Percentiles rank a stretch among this genome's conserved stretches.
Conservation (phyloP, 2,329 filamentous ascomycete genomes). For the Botrytis galanthina region DNA sequence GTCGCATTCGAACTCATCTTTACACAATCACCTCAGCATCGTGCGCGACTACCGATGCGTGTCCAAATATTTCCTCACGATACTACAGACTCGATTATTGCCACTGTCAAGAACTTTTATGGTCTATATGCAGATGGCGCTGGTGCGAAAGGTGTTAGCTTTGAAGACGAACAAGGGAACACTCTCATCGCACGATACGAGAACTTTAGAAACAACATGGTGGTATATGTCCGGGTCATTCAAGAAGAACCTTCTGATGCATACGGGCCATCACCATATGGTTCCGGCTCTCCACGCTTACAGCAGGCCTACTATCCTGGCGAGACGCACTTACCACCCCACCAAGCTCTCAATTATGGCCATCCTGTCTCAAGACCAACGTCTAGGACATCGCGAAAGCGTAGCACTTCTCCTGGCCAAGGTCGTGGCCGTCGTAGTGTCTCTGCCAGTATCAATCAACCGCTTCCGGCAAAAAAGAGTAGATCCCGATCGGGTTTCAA, state of each 20-base stretch:
- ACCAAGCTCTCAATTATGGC: conserved; percentile 54
- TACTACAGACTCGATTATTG: conserved; percentile 95
- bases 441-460: conserved; percentile 59
- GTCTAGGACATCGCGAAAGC: conserved; percentile 69
- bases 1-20: conserved; percentile 78
- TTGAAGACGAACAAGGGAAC: conserved; percentile 85
- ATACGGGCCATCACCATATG: conserved; percentile 53
- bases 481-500: conserved; percentile 66
- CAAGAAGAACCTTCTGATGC: conserved; percentile 50
- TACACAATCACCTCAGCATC: conserved; percentile 63
- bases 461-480: conserved; percentile 56
- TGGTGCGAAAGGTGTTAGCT: conserved; percentile 80
- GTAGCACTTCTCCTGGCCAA: conserved; percentile 73
- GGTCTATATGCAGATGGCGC: conserved; percentile 78
- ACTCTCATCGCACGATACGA: conserved; percentile 94
- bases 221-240: conserved; percentile 87
- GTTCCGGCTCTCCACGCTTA: conserved; percentile 51
- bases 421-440: conserved; percentile 72
- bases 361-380: conserved; percentile 64
- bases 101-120: conserved; percentile 98
- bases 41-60: conserved; percentile 76
- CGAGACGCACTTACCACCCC: conserved; percentile 60
- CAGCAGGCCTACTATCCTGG: conserved; percentile 56
- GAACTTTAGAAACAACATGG: conserved; percentile 90
- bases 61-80: conserved; percentile 94